Conservation (phyloP, 805 yeast species). For the Saccharomycopsis sp. region DNA sequence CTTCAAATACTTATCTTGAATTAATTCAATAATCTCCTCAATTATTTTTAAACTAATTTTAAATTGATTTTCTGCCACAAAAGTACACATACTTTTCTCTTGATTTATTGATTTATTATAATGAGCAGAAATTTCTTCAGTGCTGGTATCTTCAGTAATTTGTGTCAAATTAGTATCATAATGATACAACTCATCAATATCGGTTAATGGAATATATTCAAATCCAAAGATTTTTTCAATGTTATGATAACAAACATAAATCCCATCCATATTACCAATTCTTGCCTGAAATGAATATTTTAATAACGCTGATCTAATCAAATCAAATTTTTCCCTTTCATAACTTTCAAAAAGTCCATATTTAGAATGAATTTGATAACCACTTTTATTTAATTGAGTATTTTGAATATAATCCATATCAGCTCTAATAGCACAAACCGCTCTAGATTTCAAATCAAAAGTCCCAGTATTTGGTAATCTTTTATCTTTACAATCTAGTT, state of each 20-base stretch:
- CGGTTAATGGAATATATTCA: slow-evolving; percentile 69
- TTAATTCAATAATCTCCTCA: slow-evolving; percentile 31
- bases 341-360: slow-evolving; percentile 69
- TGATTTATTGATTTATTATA: background rate
- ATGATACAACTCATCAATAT: slow-evolving; percentile 58
- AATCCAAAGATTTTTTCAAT: slow-evolving; percentile 75
- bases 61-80: slow-evolving; percentile 62
- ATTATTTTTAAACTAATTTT: slow-evolving; percentile 45
- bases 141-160: background rate
- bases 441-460: slow-evolving; percentile 87
- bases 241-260: slow-evolving; percentile 86
- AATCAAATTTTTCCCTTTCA: slow-evolving; percentile 69
- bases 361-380: slow-evolving; percentile 54
- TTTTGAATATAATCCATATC: slow-evolving; percentile 53
- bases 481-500: slow-evolving; percentile 71
- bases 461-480: slow-evolving; percentile 84
- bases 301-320: slow-evolving; percentile 63
- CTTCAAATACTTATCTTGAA: slow-evolving; percentile 18
- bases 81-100: slow-evolving; percentile 12
- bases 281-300: slow-evolving; percentile 88
- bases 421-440: slow-evolving; percentile 76
- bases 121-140: background rate
- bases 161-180: slow-evolving; percentile 8
- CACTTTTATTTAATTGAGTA: slow-evolving; percentile 32
- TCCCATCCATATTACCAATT: slow-evolving; percentile 95